Base-by-base conservation (phyloP, 768 basidiomycete species). In the Glaciozyma antarctica region DNA sequence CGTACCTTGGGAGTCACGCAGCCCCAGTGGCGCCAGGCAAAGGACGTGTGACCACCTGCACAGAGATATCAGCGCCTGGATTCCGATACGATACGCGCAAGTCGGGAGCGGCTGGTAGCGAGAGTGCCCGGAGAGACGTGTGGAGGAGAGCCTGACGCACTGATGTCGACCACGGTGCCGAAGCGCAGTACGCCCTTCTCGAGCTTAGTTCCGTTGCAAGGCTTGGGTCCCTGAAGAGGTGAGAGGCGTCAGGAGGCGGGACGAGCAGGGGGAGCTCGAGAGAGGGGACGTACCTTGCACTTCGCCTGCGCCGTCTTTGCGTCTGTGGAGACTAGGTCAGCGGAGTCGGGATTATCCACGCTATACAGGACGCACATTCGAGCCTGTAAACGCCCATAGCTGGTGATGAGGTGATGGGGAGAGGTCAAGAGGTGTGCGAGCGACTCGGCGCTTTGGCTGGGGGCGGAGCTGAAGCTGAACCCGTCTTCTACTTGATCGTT, bases 1-100 rank as follows among this genome's bases (percentile, higher is more conserved):
- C 22, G 45, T 5, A 48, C 47, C 21, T 21, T 21, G 21, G 19
- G 7, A 2, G 47, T n/a, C n/a, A 51, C 49, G 49, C 13, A 51
- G 38, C 38, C 49, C 90, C 90, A 94, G 73, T 94, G 91, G 68
- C 89, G 84, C 88, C 88, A 94, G 43, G 80, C 76, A 73, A 65
- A 60, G 32, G 45, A 15, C 22, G 64, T 48, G 62, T 69, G 64
- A 24, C 67, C 63, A 1, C 17, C 63, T 63, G 60, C 0, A 26
- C 5, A 26, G 4, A 12, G 7, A 2, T 12, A 24, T 51, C 12
- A 51, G 49, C 49, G 13, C 5, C n/a, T 48, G 47, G 6, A 48
- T 9, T 2, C 3, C 19, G n/a, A 22, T 3, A 16, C 3, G 45
- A 5, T 5, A 5, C 13, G 45, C 45, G 13, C 21, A 24, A 12